Base-by-base conservation (phyloP, 495 filamentous ascomycete genomes). In the Penicillium lagena region DNA sequence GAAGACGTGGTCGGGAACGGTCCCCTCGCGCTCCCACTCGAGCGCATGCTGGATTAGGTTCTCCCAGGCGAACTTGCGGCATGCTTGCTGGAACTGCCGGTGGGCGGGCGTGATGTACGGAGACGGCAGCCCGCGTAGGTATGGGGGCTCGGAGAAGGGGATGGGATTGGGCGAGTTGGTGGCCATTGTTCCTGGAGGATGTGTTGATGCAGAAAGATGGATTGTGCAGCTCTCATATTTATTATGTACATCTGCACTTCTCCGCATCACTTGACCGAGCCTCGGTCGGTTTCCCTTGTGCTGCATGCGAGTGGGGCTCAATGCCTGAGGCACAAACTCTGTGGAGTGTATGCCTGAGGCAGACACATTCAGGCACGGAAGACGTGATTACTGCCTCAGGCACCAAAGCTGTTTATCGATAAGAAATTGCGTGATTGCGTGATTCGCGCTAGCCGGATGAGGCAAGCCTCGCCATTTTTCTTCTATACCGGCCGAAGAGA, bases 71-170 rank as follows among this genome's bases (percentile, higher is more conserved):
- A 87, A 86, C 15, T 66, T 74, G 17, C 82, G 80, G 52, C 82
- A 84, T 47, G 73, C 78, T 56, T 79, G 75, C 53, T 88, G 84
- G 73, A 83, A 89, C 45, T 62, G 59, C 8, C 59, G 66, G 60
- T 86, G 82, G 1, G 75, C 78, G 1, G 64, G 54, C 7, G 68
- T 77, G 67, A 84, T 86, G 62, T 87, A 85, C 14, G 85, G 78
- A 2, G 80, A 85, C 2, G 84, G 85, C 7, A 87, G 74, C 29
- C 81, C 80, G 55, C 70, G 70, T 38, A 89, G 71, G 62, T 81
- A 88, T 0, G 85, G 80, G 2, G 85, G 85, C 42, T 89, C 84
- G 3, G 82, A 80, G 71, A 89, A 88, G 37, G 85, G 85, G 43
- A 87, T 59, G 3, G 67, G 64, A 17, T 65, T 63, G 12, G 52